phyloP scores from a whole-genome alignment of 495 filamentous ascomycete species.

The Aspergillus homomorphus region DNA sequence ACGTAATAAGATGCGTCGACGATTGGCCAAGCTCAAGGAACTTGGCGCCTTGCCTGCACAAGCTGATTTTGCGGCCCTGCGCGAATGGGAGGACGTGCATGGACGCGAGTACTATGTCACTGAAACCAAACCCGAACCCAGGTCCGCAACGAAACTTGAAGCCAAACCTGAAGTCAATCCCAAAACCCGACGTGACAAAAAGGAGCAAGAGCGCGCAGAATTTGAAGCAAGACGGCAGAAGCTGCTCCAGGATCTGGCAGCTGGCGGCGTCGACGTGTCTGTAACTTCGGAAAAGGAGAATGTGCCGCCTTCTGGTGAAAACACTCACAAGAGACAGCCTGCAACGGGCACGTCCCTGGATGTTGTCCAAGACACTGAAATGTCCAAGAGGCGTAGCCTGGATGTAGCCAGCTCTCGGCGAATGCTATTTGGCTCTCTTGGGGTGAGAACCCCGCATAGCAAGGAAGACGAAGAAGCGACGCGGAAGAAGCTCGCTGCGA shows the following conservation, averaged over 20 bases:
- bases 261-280: conserved; percentile 51
- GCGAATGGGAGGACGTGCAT: conserved; percentile 33
- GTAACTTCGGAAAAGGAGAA: conserved; percentile 36
- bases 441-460: conserved; percentile 61
- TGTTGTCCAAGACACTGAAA: conserved; percentile 15
- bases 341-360: conserved; percentile 15
- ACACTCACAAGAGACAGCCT: conserved; percentile 7
- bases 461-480: conserved; percentile 64
- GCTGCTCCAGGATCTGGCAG: conserved; percentile 48
- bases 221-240: conserved; percentile 52
- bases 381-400: conserved; percentile 44
- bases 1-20: conserved; percentile 47
- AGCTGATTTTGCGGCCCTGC: conserved; percentile 48
- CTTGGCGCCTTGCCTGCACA: conserved; percentile 45
- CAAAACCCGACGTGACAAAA: not conserved
- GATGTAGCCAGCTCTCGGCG: conserved; percentile 65
- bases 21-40: conserved; percentile 47
- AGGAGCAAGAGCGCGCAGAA: conserved; percentile 9
- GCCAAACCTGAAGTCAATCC: conserved; percentile 6
- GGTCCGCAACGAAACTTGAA: conserved; percentile 42
- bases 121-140: conserved; percentile 17
- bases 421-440: conserved; percentile 71
- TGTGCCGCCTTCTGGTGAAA: conserved; percentile 20
- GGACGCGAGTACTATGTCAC: conserved; percentile 27
- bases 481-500: conserved; percentile 51